Base-by-base conservation (phyloP, 2,329 filamentous ascomycete species). In the Alternaria hordeiaustralica region DNA sequence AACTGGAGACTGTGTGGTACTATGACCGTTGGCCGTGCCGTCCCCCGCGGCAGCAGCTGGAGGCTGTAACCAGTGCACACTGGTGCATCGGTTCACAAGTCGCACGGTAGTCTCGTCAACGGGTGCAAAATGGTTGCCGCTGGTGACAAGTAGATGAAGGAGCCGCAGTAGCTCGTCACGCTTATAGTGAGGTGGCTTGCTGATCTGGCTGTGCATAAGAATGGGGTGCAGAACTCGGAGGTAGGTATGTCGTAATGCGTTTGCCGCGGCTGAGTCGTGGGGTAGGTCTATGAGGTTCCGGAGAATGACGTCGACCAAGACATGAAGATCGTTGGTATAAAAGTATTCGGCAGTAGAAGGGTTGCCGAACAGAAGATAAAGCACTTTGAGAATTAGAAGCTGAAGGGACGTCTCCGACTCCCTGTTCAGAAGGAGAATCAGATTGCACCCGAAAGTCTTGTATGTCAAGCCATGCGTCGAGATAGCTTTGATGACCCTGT, bases 391-490 rank as follows among this genome's bases (percentile, higher is more conserved):
- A 63, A 98, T 98, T n/a, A 99, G 87, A 25, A 99, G 86, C 80
- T 99, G 96, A 41, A 97, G 87, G 2, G 94, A 95, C 1, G 96
- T 97, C 80, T 98, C 94, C 10, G 92, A 87, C 84, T 98, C 96
- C 72, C 96, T 90, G 78, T 99, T 99, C 43, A 99, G 86, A 2
- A 99, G 87, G 6, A 99, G 84, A 67, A 99, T 99, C 64, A 99
- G 92, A 71, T 98, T 99, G 82, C 97, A 95, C 56, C 96, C 96
- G 83, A 99, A 99, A 0, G 95, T 97, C 76, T 95, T 94, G 79
- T 94, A 98, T 2, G 85, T 85, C 53, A 89, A 87, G 4, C 95
- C 95, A 74, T 96, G 87, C 23, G 92, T 85, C 57, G 93, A 95
- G 46, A 99, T 86, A 43, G 94, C 87, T 79, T 98, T 98, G 80